Base-by-base conservation (phyloP, 163 green algal species). In the Volvox carteri region DNA sequence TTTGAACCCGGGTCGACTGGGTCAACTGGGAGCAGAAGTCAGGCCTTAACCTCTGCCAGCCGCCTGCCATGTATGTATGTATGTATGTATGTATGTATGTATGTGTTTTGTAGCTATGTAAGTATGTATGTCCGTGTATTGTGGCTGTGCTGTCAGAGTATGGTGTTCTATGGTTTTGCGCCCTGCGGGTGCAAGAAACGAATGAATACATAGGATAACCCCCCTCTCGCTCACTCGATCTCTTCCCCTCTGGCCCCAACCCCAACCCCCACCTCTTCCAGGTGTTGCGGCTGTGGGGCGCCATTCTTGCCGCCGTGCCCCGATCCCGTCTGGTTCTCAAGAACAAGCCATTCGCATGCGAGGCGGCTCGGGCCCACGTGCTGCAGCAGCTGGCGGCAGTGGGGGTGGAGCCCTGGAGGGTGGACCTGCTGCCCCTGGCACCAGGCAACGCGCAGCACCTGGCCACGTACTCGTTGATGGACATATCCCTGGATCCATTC, bases 401-500 rank as follows among this genome's bases (percentile, higher is more conserved):
- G 84, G 96, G 96, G 67, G 91, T 98, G 8, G 90, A 94, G 37
- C 21, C 92, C 0, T 94, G 93, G 90, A 92, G 97, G 0, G 95
- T 99, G 67, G 98, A 99, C 92, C 90, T 99, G 68, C 90, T 99
- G 78, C 97, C 98, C 0, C 92, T 99, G 67, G 91, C 93, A 11
- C 76, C 94, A 1, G 92, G 87, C 60, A 99, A 95, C 54, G 37
- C 85, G 2, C 95, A 98, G 65, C 98, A 99, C 92, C 91, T 99
- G 62, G 76, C 92, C 8, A 94, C 92, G 19, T 99, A 99, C 90
- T 78, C 86, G 7, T 67, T 96, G 0, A 96, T 99, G 94, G 98
- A 99, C 91, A 96, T 99, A 85, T 95, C 92, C 70, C 88, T 99
- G 60, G 98, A 99, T 93, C 96, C 98, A 2, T 99, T 97, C 73